Base-by-base conservation (phyloP, 2,329 filamentous ascomycete species). In the Zymoseptoria pseudotritici region DNA sequence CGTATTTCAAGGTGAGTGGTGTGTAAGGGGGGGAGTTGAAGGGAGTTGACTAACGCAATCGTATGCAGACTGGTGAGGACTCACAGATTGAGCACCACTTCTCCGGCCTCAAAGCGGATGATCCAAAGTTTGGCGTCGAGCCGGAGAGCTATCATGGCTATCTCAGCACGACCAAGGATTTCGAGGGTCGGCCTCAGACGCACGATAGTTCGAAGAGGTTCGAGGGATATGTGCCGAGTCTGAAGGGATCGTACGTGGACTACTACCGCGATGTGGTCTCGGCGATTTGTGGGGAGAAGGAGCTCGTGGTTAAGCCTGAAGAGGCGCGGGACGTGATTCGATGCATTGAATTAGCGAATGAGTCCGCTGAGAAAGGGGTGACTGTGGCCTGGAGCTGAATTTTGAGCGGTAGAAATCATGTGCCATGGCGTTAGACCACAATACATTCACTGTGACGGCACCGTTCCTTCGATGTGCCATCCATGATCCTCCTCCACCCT, bases 211-310 rank as follows among this genome's bases (percentile, higher is more conserved):
- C 50, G 24, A 61, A 52, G 6, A 55, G 59, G 42, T 62, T 55
- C 11, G 55, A 64, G 49, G 60, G 62, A 10, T 50, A 36, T n/a
- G 54, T 61, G 13, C 74, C 76, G 0, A 79, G 72, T 49, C 55
- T 76, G 20, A 71, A 67, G 0, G 77, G 78, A 0, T 68, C 70
- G 31, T 79, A 76, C 66, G 61, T 73, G 46, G 75, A 73, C 0
- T 70, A 75, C 13, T 80, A 80, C 60, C 71, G 75, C 29, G 76
- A 78, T 62, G 59, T 78, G 8, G 75, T 74, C 0, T 67, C 72
- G 9, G 74, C 77, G 0, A 74, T 79, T 20, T 69, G 71, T 10
- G 76, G 77, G 0, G 70, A 73, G 57, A 72, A 61, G 1, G 73
- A 77, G 60, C 50, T 78, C 3, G 67, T 67, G n/a, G 76, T 79